phyloP scores from a whole-genome alignment of 768 basidiomycete genomes.

The Trametes punicea region DNA sequence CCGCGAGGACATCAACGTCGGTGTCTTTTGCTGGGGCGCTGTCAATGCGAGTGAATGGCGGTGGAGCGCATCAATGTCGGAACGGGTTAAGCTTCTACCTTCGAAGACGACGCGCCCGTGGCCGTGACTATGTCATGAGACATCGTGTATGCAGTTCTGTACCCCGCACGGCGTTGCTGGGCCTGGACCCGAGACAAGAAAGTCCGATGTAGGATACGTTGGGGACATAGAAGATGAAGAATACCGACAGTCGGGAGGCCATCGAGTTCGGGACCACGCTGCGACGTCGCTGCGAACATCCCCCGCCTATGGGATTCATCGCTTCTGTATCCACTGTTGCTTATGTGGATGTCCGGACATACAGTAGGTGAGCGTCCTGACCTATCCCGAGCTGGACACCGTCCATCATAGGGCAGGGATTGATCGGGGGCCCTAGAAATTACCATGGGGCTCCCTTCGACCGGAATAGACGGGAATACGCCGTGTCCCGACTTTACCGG shows the following conservation, averaged over 20 bases:
- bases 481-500: too few species aligned
- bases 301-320: background rate
- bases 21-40: background rate
- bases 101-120: background rate
- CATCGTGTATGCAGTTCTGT: background rate
- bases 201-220: too few species aligned
- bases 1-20: background rate
- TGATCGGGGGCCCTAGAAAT: too few species aligned
- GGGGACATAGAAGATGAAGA: background rate
- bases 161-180: background rate
- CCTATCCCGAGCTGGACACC: too few species aligned
- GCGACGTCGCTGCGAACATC: slow-evolving; percentile 11
- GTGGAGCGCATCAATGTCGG: slow-evolving; percentile 12
- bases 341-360: too few species aligned
- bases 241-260: background rate
- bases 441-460: too few species aligned
- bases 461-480: too few species aligned
- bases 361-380: too few species aligned
- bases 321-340: too few species aligned
- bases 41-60: background rate
- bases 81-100: background rate
- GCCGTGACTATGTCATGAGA: background rate
- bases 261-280: background rate
- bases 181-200: background rate
- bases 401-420: too few species aligned